phyloP scores from a whole-genome alignment of 192 early-diverging fungal species.

The Ambispora gerdemannii region DNA sequence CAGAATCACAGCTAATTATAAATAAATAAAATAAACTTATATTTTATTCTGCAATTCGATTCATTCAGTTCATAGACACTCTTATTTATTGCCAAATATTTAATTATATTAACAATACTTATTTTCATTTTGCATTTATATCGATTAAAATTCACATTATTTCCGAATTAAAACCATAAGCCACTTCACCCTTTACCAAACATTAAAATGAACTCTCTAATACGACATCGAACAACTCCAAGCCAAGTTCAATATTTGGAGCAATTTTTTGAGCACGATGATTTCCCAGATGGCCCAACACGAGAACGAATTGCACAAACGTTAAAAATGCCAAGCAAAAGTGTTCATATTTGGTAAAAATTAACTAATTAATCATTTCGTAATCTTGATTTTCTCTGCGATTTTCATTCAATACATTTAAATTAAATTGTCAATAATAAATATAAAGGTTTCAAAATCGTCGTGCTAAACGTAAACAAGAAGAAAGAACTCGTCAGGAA shows the following conservation, averaged over 20 bases:
- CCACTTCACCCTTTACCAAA: no score
- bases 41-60: no score
- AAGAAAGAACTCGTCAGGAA: conserved; percentile 17
- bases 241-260: conserved; percentile 18
- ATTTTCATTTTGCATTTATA: no score
- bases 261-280: conserved; percentile 20
- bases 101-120: no score
- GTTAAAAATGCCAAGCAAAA: conserved; percentile 23
- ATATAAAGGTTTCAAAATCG: conserved; percentile 27
- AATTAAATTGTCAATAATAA: neutral
- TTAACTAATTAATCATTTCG: neutral
- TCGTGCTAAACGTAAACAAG: conserved; percentile 24
- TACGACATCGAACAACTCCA: conserved; percentile 25
- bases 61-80: no score
- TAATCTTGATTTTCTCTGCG: neutral
- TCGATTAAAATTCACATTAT: no score
- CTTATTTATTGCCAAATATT: no score
- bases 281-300: conserved; percentile 16
- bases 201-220: conserved; percentile 3
- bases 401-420: neutral
- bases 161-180: no score
- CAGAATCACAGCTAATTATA: no score
- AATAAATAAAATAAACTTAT: no score
- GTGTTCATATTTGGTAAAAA: conserved; percentile 24
- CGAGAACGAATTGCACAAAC: conserved; percentile 9